Evolutionary conservation across 2,329 filamentous ascomycete genomes (phyloP).

Genomic region (Sporothrix pallida): DNA sequence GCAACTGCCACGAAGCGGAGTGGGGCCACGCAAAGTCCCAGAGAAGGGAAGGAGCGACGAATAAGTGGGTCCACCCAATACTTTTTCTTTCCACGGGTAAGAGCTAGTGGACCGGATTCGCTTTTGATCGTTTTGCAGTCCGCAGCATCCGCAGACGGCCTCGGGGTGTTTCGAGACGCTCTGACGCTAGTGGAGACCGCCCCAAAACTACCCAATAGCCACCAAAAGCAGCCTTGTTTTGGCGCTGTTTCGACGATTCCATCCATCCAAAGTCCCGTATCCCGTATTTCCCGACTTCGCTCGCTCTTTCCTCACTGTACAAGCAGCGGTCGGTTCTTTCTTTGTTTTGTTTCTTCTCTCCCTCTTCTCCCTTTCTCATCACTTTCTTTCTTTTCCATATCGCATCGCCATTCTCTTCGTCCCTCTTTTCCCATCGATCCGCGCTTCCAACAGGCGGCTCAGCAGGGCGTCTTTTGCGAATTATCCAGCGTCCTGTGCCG

Average conservation of each 20-base stretch:
- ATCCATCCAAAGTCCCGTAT: neutral
- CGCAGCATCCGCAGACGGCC: constrained; percentile 23
- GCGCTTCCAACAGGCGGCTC: neutral
- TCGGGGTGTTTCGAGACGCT: constrained; percentile 24
- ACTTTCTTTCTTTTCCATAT: neutral
- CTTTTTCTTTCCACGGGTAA: constrained; percentile 14
- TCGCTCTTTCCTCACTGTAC: neutral
- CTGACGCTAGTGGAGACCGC: constrained; percentile 11
- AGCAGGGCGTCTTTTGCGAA: neutral
- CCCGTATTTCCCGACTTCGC: constrained; percentile 3
- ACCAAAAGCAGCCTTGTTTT: constrained; percentile 25
- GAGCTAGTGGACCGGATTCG: constrained; percentile 27
- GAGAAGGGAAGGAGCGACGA: constrained; percentile 14
- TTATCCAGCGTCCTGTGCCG: constrained; percentile 23
- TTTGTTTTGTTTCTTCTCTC: neutral
- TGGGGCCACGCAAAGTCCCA: neutral
- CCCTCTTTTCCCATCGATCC: neutral
- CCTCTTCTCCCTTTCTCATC: neutral
- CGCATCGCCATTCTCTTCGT: neutral
- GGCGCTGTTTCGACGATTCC: constrained; percentile 26
- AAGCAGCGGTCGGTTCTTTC: neutral
- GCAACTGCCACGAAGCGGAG: constrained; percentile 19
- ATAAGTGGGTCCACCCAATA: constrained; percentile 10
- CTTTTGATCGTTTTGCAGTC: constrained; percentile 3
- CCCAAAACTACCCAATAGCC: neutral